Conservation (phyloP, 345 rosid species). For the Eucalyptus lansdowneana region DNA sequence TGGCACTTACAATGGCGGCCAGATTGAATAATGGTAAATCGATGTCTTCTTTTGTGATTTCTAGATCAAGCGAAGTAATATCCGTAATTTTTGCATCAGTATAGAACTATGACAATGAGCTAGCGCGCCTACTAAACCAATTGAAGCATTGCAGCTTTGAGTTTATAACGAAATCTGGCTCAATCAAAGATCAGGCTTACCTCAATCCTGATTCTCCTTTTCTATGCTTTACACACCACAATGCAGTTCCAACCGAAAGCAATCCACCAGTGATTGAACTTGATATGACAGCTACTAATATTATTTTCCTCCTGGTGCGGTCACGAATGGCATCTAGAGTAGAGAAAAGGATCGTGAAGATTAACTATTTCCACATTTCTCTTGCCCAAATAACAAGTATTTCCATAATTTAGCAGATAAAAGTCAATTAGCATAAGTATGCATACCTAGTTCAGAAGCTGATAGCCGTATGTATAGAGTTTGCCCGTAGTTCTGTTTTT, state of each 20-base stretch:
- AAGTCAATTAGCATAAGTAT: too few relatives aligned
- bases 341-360: neutral
- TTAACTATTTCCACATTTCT: neutral
- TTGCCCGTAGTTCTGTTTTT: too few relatives aligned
- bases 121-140: neutral
- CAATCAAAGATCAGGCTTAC: neutral
- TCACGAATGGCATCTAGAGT: neutral
- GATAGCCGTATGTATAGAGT: too few relatives aligned
- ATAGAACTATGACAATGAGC: too few relatives aligned
- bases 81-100: too few relatives aligned
- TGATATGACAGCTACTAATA: neutral
- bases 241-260: neutral
- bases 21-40: constrained; percentile 22
- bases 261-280: neutral
- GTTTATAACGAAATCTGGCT: neutral
- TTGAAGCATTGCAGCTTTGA: neutral
- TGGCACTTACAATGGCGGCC: constrained; percentile 15
- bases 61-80: too few relatives aligned
- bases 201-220: neutral
- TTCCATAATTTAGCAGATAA: too few relatives aligned
- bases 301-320: neutral
- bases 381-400: too few relatives aligned
- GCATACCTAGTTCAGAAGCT: too few relatives aligned
- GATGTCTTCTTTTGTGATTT: neutral
- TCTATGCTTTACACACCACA: neutral